Evolutionary conservation across 768 basidiomycete species (phyloP).

Genomic region (Serendipita sp.): DNA sequence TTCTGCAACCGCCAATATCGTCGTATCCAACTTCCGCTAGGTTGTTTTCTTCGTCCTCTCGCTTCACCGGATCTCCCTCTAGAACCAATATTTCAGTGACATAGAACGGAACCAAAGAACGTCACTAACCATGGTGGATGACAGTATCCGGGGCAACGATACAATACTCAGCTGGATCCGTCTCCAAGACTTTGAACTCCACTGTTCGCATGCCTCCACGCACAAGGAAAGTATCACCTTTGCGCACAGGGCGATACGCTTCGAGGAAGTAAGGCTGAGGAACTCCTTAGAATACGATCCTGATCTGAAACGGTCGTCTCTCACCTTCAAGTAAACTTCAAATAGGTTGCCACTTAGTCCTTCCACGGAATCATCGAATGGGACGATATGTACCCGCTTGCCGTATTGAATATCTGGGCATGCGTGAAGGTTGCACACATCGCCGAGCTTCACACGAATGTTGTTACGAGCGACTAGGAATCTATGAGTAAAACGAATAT

Average conservation of each 20-base stretch:
- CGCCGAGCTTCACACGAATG: slow-evolving; percentile 90
- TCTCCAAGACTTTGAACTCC: slow-evolving; percentile 98
- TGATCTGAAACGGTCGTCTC: not conserved
- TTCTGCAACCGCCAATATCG: slow-evolving; percentile 97
- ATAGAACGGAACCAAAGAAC: slow-evolving; percentile 7
- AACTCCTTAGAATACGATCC: not conserved
- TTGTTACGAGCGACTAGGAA: slow-evolving; percentile 87
- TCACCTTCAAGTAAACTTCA: slow-evolving; percentile 75
- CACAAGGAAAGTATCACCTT: slow-evolving; percentile 98
- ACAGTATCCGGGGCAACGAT: slow-evolving; percentile 99
- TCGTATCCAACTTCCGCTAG: slow-evolving; percentile 96
- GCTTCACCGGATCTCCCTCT: slow-evolving; percentile 98
- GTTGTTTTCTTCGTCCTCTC: slow-evolving; percentile 96
- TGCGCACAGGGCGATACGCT: slow-evolving; percentile 89
- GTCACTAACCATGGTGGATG: slow-evolving; percentile 61
- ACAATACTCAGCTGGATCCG: slow-evolving; percentile 94
- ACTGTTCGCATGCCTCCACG: slow-evolving; percentile 97
- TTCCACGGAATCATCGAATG: slow-evolving; percentile 97
- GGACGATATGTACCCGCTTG: slow-evolving; percentile 89
- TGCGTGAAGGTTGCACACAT: slow-evolving; percentile 88
- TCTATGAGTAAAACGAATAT: not conserved
- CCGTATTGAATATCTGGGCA: slow-evolving; percentile 98
- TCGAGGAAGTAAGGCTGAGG: slow-evolving; percentile 89
- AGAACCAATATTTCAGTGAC: slow-evolving; percentile 12
- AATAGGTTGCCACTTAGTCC: slow-evolving; percentile 97